Conservation (phyloP, 805 yeast genomes). For the Candida sanyiensis region DNA sequence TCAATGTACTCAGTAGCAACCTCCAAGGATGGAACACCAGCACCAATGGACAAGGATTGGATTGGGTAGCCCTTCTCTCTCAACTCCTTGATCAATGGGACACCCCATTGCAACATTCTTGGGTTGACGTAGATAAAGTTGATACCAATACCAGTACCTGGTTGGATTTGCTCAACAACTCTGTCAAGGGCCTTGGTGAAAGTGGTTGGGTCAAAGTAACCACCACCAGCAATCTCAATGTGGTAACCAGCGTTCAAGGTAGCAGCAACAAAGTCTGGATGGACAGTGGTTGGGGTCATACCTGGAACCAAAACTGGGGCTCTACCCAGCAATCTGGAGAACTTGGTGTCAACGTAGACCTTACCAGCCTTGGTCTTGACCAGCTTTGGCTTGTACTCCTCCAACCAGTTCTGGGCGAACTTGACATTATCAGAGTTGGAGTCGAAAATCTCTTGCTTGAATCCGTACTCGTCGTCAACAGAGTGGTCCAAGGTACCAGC, state of each 20-base stretch:
- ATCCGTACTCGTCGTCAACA: constrained; percentile 82
- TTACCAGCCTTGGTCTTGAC: constrained; percentile 69
- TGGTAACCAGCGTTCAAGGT: constrained; percentile 95
- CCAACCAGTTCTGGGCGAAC: constrained; percentile 87
- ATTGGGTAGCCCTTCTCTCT: constrained; percentile 92
- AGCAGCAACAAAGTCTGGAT: constrained; percentile 90
- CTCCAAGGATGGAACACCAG: constrained; percentile 98
- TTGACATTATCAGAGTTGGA: constrained; percentile 51
- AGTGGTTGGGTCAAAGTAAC: constrained; percentile 71
- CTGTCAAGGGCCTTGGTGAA: constrained; percentile 73
- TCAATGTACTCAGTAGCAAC: constrained; percentile 96
- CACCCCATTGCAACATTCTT: constrained; percentile 97
- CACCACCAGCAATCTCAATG: constrained; percentile 98
- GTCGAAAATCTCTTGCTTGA: constrained; percentile 91
- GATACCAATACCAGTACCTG: constrained; percentile 88
- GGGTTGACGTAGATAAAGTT: constrained; percentile 96
- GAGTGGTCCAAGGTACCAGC: constrained; percentile 83
- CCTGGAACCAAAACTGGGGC: constrained; percentile 98
- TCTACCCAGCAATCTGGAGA: constrained; percentile 84
- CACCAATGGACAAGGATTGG: constrained; percentile 95
- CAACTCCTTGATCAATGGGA: constrained; percentile 85
- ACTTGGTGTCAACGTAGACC: constrained; percentile 86
- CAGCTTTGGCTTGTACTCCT: constrained; percentile 81
- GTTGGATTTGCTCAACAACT: constrained; percentile 61
- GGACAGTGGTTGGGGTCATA: constrained; percentile 98